Percentiles rank a stretch among this genome's conserved stretches.
phyloP scores from a whole-genome alignment of 176 grass and related monocot genomes.

The Carex scoparia region DNA sequence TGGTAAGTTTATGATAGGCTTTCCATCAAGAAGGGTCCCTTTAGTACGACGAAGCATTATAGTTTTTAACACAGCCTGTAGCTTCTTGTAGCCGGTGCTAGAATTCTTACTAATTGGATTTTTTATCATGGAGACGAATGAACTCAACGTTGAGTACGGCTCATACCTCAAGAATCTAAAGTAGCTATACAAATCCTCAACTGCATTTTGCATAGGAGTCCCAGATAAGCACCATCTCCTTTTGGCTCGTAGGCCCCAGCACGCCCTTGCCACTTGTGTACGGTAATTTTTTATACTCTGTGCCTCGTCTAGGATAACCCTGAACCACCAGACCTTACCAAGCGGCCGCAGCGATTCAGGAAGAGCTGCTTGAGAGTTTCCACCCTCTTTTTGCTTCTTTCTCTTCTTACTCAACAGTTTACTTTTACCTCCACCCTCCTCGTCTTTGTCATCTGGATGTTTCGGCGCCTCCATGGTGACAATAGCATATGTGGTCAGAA shows the following conservation, averaged over 20 bases:
- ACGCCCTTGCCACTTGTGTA: constrained; percentile 90
- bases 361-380: constrained; percentile 29
- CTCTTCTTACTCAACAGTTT: constrained; percentile 73
- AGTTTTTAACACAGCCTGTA: constrained; percentile 90
- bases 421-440: constrained; percentile 70
- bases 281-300: constrained; percentile 99
- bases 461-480: constrained; percentile 98
- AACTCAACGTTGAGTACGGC: constrained; percentile 65
- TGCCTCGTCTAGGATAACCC: constrained; percentile 95
- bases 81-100: constrained; percentile 76
- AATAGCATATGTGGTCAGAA: constrained; percentile 95
- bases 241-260: constrained; percentile 94
- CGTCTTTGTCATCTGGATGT: constrained; percentile 76
- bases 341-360: constrained; percentile 65
- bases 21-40: constrained; percentile 75
- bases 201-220: constrained; percentile 96
- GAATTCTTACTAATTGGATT: constrained; percentile 75
- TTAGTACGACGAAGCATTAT: constrained; percentile 99
- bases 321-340: constrained; percentile 92
- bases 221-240: constrained; percentile 99
- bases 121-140: constrained; percentile 85
- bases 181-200: constrained; percentile 97
- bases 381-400: constrained; percentile 55
- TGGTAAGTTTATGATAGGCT: constrained; percentile 84
- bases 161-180: constrained; percentile 96